Conservation (phyloP, 2,329 filamentous ascomycete species). For the Neonectria coccinea region DNA sequence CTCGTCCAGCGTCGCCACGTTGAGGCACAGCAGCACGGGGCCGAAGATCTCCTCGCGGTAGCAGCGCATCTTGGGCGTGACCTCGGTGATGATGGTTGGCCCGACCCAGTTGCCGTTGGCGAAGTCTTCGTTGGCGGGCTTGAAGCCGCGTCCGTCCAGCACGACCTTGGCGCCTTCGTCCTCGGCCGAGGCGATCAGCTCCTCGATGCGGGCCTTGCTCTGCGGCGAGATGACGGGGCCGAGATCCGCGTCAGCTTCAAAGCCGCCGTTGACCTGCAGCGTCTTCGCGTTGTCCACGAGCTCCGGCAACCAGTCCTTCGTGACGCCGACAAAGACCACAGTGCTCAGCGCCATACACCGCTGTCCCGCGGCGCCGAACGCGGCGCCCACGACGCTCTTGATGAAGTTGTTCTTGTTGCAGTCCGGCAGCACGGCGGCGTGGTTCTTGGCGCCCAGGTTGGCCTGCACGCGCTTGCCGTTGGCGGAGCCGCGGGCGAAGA, state of each 20-base stretch:
- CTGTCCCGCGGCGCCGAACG: conserved; percentile 77
- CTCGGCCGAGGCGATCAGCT: conserved; percentile 37
- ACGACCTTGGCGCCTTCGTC: conserved; percentile 38
- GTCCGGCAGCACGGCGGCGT: conserved; percentile 74
- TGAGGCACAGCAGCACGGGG: conserved; percentile 51
- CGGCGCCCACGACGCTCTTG: conserved; percentile 74
- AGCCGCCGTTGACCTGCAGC: conserved; percentile 50
- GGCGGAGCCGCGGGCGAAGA: conserved; percentile 74
- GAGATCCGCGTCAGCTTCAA: conserved; percentile 38
- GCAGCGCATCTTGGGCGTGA: conserved; percentile 52
- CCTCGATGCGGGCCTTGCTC: conserved; percentile 37
- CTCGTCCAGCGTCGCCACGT: conserved; percentile 50
- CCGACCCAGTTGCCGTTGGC: conserved; percentile 59
- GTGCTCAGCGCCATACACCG: conserved; percentile 77
- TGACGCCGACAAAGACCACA: conserved; percentile 73
- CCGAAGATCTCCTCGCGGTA: conserved; percentile 53
- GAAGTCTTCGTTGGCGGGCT: conserved; percentile 33
- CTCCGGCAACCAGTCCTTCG: conserved; percentile 70
- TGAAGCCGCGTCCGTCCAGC: conserved; percentile 39
- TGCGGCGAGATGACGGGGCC: conserved; percentile 41
- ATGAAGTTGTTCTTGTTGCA: conserved; percentile 77
- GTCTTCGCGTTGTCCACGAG: conserved; percentile 71
- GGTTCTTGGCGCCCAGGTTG: conserved; percentile 78
- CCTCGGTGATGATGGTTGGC: conserved; percentile 51
- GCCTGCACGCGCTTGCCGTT: conserved; percentile 78